Conservation (phyloP, 2,329 filamentous ascomycete species). For the Paracorniculantispora psalliotae region DNA sequence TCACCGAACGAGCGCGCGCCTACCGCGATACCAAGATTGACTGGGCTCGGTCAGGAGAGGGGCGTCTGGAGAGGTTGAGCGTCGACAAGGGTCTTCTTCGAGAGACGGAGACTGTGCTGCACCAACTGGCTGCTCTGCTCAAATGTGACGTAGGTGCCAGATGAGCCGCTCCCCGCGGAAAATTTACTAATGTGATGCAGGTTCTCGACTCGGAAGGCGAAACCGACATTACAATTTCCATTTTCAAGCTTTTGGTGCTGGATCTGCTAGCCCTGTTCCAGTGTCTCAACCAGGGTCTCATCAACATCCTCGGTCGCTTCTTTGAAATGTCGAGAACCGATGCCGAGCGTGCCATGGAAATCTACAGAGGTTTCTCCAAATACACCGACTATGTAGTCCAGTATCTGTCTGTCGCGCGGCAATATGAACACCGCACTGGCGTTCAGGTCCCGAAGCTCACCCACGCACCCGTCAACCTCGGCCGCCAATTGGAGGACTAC, state of each 20-base stretch:
- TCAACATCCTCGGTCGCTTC: constrained; percentile 94
- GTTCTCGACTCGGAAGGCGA: constrained; percentile 83
- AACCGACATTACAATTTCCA: constrained; percentile 93
- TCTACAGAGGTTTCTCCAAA: constrained; percentile 87
- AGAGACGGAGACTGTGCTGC: constrained; percentile 87
- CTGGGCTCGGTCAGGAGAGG: constrained; percentile 79
- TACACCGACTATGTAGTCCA: constrained; percentile 92
- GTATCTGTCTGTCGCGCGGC: constrained; percentile 79
- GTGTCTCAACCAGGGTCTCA: constrained; percentile 93
- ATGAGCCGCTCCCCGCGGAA: too few species aligned
- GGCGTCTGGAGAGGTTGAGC: constrained; percentile 75
- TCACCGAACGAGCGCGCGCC: constrained; percentile 74
- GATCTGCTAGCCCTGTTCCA: constrained; percentile 89
- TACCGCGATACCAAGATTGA: constrained; percentile 83
- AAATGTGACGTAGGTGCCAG: constrained; percentile 73
- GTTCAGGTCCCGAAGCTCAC: constrained; percentile 96
- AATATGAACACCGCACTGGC: constrained; percentile 87
- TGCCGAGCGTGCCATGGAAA: constrained; percentile 82
- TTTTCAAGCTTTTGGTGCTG: constrained; percentile 84
- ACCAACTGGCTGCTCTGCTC: constrained; percentile 77
- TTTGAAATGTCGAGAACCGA: constrained; percentile 97
- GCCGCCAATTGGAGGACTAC: constrained; percentile 88
- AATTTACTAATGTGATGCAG: constrained; percentile 39
- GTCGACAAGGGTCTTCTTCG: constrained; percentile 89
- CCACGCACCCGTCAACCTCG: constrained; percentile 89